Evolutionary conservation across 352 stramenopile species (phyloP).

Genomic region (Thalassiosira oceanica): DNA sequence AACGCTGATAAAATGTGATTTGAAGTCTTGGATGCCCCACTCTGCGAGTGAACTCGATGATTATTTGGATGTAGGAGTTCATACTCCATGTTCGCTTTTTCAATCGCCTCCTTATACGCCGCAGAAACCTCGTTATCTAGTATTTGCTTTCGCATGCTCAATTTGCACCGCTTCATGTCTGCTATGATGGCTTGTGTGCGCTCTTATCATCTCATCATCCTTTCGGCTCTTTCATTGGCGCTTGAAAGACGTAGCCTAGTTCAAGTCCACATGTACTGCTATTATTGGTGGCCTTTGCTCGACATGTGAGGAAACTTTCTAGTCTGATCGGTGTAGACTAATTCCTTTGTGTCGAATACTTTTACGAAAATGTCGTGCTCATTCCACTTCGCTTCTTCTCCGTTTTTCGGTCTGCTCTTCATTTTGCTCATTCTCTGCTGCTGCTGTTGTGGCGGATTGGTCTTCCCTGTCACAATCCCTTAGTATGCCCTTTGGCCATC

Average conservation of each 20-base stretch:
- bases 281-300: constrained; percentile 42
- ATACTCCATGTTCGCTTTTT: constrained; percentile 14
- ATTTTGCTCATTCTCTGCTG: neutral
- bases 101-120: constrained; percentile 22
- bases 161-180: neutral
- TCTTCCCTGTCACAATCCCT: constrained; percentile 11
- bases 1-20: constrained; percentile 43
- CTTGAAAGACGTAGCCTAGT: constrained; percentile 29
- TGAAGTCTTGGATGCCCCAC: constrained; percentile 47
- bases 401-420: neutral
- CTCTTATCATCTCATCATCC: constrained; percentile 8
- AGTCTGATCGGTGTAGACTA: constrained; percentile 50
- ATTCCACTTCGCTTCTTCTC: neutral
- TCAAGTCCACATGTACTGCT: constrained; percentile 50
- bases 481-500: constrained; percentile 30
- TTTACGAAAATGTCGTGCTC: constrained; percentile 10
- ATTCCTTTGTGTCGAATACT: constrained; percentile 2
- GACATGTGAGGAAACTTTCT: constrained; percentile 35
- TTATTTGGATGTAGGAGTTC: constrained; percentile 28
- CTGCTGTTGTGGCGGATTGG: no score
- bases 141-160: constrained; percentile 17
- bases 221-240: constrained; percentile 21
- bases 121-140: constrained; percentile 43
- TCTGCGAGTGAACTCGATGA: constrained; percentile 48
- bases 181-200: constrained; percentile 16